Percentiles rank a stretch among this genome's conserved stretches.
Conservation (phyloP, 2,329 filamentous ascomycete genomes). For the Ambrosiella xylebori region DNA sequence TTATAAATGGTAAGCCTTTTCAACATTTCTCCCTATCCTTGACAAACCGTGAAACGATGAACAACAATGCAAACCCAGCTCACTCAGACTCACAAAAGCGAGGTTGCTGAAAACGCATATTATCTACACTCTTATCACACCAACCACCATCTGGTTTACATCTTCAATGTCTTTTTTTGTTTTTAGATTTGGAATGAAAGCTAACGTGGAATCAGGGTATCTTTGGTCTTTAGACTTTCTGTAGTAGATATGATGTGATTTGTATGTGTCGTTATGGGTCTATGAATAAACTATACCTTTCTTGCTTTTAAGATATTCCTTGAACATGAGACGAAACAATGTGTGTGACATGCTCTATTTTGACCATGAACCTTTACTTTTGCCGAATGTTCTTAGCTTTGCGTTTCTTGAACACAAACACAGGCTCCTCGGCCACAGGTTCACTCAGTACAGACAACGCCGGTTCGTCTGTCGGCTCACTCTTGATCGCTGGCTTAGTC, state of each 20-base stretch:
- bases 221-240: background rate
- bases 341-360: background rate
- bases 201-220: background rate
- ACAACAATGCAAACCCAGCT: slow-evolving; percentile 12
- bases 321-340: background rate
- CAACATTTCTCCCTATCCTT: background rate
- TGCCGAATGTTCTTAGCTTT: slow-evolving; percentile 50
- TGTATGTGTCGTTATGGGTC: background rate
- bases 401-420: slow-evolving; percentile 57
- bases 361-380: slow-evolving; percentile 24
- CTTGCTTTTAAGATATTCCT: background rate
- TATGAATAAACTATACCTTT: background rate
- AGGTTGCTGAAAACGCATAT: slow-evolving; percentile 12
- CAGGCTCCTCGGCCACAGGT: slow-evolving; percentile 20
- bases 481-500: background rate
- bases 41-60: slow-evolving; percentile 9
- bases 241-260: background rate
- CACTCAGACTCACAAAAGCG: slow-evolving; percentile 11
- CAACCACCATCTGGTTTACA: background rate
- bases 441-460: slow-evolving; percentile 1
- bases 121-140: slow-evolving; percentile 13
- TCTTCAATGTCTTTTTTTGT: background rate
- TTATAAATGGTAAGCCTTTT: slow-evolving; percentile 5
- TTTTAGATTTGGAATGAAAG: background rate
- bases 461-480: background rate